Percentiles rank a stretch among this genome's conserved stretches.
phyloP scores from a whole-genome alignment of 352 stramenopile species.

The Thalassiosira oceanica region DNA sequence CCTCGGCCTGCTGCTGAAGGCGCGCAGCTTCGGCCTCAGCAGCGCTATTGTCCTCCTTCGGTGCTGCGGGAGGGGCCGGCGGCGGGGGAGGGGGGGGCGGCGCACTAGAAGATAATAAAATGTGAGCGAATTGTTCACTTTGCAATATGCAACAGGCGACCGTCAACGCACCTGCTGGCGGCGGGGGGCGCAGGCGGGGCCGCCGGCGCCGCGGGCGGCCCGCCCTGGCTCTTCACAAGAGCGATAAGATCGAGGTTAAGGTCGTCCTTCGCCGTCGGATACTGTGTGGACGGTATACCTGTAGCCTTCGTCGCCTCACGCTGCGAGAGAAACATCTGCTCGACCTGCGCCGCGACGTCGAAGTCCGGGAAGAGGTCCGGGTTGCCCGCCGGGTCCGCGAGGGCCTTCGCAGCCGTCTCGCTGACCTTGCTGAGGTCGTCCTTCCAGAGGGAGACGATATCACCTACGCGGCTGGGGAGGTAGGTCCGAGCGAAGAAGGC shows the following conservation, averaged over 20 bases:
- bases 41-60: constrained; percentile 9
- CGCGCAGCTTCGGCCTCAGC: constrained; percentile 14
- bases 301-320: constrained; percentile 65
- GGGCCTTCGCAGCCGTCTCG: constrained; percentile 89
- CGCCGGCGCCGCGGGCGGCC: constrained; percentile 4
- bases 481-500: constrained; percentile 98
- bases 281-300: constrained; percentile 82
- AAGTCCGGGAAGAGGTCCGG: constrained; percentile 95
- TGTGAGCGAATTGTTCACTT: no score
- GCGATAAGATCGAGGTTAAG: constrained; percentile 87
- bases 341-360: constrained; percentile 90
- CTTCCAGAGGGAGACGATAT: constrained; percentile 96
- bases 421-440: constrained; percentile 85
- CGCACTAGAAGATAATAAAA: no score
- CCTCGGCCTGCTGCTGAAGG: constrained; percentile 15
- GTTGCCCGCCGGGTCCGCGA: constrained; percentile 91
- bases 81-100: background rate
- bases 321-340: constrained; percentile 87
- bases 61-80: constrained; percentile 7
- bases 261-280: constrained; percentile 85
- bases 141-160: no score
- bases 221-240: constrained; percentile 77
- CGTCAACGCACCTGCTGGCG: background rate
- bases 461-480: constrained; percentile 90
- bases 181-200: constrained; percentile 6